phyloP scores from a whole-genome alignment of 495 filamentous ascomycete genomes.

The Stereocaulon alpinum region DNA sequence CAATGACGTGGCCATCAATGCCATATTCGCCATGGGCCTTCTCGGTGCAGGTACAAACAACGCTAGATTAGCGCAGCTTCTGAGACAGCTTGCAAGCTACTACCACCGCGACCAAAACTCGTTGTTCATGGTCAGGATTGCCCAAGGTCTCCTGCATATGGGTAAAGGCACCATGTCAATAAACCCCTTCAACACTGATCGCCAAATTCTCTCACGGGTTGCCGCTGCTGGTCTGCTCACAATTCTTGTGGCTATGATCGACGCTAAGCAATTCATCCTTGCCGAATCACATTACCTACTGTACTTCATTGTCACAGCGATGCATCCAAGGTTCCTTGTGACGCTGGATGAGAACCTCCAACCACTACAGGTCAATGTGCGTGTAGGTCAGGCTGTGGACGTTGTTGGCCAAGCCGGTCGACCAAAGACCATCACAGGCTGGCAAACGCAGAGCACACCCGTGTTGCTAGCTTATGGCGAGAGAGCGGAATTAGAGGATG shows the following conservation, averaged over 20 bases:
- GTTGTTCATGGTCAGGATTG: slow-evolving; percentile 98
- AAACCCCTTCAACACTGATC: slow-evolving; percentile 97
- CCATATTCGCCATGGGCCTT: slow-evolving; percentile 98
- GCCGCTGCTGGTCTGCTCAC: slow-evolving; percentile 82
- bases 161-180: slow-evolving; percentile 94
- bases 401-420: slow-evolving; percentile 94
- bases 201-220: slow-evolving; percentile 86
- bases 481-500: slow-evolving; percentile 92
- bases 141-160: slow-evolving; percentile 96
- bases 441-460: slow-evolving; percentile 98
- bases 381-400: slow-evolving; percentile 95
- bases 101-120: slow-evolving; percentile 94
- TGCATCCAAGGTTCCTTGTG: slow-evolving; percentile 92
- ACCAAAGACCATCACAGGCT: slow-evolving; percentile 98
- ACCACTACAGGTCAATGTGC: slow-evolving; percentile 88
- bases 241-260: slow-evolving; percentile 82
- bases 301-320: slow-evolving; percentile 95
- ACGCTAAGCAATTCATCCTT: slow-evolving; percentile 90
- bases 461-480: slow-evolving; percentile 89
- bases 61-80: slow-evolving; percentile 84
- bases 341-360: slow-evolving; percentile 91
- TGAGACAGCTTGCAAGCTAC: slow-evolving; percentile 92
- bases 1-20: slow-evolving; percentile 95
- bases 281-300: slow-evolving; percentile 85
- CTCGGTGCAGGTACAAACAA: slow-evolving; percentile 97